Conservation (phyloP, 495 filamentous ascomycete genomes). For the Copromyces sp. region DNA sequence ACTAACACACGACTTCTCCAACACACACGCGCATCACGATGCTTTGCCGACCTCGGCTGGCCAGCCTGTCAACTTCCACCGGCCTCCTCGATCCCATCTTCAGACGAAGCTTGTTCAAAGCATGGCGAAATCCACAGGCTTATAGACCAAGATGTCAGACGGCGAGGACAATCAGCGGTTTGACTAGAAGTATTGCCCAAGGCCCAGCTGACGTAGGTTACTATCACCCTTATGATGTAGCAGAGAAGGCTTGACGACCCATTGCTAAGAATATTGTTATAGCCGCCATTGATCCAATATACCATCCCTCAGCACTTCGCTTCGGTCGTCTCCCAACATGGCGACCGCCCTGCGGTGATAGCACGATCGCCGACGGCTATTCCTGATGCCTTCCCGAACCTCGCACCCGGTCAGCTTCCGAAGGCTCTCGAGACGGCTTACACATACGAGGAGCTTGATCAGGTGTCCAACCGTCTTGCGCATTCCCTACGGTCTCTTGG, state of each 20-base stretch:
- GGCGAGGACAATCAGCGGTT: background rate
- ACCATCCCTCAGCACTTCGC: slow-evolving; percentile 80
- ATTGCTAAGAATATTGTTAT: background rate
- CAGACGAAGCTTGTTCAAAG: background rate
- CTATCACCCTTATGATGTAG: background rate
- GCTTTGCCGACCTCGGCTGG: background rate
- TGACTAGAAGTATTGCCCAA: slow-evolving; percentile 2
- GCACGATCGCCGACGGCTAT: slow-evolving; percentile 26
- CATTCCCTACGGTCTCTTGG: slow-evolving; percentile 61
- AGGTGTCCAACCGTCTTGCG: slow-evolving; percentile 66
- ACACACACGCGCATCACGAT: background rate
- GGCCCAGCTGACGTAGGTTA: slow-evolving; percentile 5
- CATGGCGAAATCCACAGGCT: background rate
- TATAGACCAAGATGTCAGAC: background rate
- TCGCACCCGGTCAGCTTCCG: slow-evolving; percentile 4
- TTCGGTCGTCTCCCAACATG: slow-evolving; percentile 55
- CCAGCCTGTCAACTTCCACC: background rate
- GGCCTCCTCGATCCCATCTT: background rate
- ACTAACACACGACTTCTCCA: background rate
- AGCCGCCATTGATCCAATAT: slow-evolving; percentile 20
- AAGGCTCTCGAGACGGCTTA: slow-evolving; percentile 36
- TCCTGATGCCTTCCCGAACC: slow-evolving; percentile 5
- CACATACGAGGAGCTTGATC: slow-evolving; percentile 67
- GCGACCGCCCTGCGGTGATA: slow-evolving; percentile 58
- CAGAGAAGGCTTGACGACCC: background rate